Base-by-base conservation (phyloP, 495 filamentous ascomycete genomes). In the Astrothelium subdiscretum region DNA sequence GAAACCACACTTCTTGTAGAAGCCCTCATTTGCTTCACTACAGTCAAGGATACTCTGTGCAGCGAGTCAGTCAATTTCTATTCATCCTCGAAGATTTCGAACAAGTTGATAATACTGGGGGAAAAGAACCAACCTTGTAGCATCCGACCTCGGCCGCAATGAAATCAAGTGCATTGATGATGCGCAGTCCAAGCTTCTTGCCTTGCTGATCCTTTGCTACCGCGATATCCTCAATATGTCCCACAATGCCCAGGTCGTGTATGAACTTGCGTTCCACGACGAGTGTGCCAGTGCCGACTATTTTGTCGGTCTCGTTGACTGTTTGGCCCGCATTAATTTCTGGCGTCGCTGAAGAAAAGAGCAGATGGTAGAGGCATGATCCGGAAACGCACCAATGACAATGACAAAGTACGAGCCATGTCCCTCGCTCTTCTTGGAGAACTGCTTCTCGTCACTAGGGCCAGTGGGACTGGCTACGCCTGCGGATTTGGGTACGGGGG, bases 1-100 rank as follows among this genome's bases (percentile, higher is more conserved):
- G 74, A 95, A 97, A 48, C 92, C 95, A 72, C 94, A 98, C 82
- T 98, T 98, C 67, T 96, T 83, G 73, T 98, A 98, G 79, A 98
- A 98, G 18, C 91, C 94, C 76, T 96, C 91, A 73, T 98, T 98
- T 67, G 87, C 76, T 71, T 90, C 86, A 10, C 83, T 86, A 72
- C 87, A 90, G 65, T 90, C 87, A 31, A 90, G 79, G 60, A 90
- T 90, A 29, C 78, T 82, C 84, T 85, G 78, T 68, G 81, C 79
- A 71, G 4, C 31, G 48, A 11, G 6, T 24, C 11, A 13, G 52
- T 42, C 27, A 48, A n/a, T n/a, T n/a, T n/a, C n/a, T n/a, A n/a
- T n/a, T n/a, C n/a, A n/a, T n/a, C n/a, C n/a, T n/a, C n/a, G n/a
- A n/a, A n/a, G n/a, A n/a, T 22, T 32, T 38, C n/a, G 10, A 10